Conservation (phyloP, 371 early-diverging fungal species). For the Mucor saturninus region DNA sequence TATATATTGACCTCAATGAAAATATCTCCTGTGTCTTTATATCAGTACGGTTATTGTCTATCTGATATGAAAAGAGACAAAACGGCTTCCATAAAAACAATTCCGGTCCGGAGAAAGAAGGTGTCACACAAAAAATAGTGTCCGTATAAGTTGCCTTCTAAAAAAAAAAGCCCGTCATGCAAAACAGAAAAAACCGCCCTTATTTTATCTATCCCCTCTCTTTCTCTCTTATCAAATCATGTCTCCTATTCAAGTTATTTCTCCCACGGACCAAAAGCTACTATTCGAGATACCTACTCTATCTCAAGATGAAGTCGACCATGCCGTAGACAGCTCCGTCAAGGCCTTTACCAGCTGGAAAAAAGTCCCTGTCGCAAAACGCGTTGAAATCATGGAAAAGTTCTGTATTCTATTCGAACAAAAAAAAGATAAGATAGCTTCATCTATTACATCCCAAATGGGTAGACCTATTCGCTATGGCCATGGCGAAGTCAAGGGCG, state of each 20-base stretch:
- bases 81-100: too few species aligned
- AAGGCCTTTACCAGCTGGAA: conserved; percentile 61
- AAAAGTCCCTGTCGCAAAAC: conserved; percentile 54
- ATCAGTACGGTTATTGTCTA: too few species aligned
- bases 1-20: too few species aligned
- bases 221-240: conserved; percentile 4
- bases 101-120: too few species aligned
- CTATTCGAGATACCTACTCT: conserved; percentile 36
- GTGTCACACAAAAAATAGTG: too few species aligned
- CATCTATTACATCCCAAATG: conserved; percentile 73
- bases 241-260: conserved; percentile 37
- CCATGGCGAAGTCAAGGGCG: conserved; percentile 75
- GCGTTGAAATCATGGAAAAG: conserved; percentile 57
- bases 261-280: conserved; percentile 41
- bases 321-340: conserved; percentile 46
- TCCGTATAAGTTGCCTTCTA: too few species aligned
- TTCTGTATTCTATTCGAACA: conserved; percentile 65
- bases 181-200: background rate
- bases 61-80: too few species aligned
- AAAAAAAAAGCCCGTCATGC: conserved; percentile 7
- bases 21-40: too few species aligned
- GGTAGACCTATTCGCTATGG: conserved; percentile 79
- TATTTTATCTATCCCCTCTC: background rate
- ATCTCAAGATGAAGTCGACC: conserved; percentile 48
- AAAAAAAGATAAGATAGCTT: conserved; percentile 64